phyloP scores from a whole-genome alignment of 2,329 filamentous ascomycete species.

The Trichoderma sp. region DNA sequence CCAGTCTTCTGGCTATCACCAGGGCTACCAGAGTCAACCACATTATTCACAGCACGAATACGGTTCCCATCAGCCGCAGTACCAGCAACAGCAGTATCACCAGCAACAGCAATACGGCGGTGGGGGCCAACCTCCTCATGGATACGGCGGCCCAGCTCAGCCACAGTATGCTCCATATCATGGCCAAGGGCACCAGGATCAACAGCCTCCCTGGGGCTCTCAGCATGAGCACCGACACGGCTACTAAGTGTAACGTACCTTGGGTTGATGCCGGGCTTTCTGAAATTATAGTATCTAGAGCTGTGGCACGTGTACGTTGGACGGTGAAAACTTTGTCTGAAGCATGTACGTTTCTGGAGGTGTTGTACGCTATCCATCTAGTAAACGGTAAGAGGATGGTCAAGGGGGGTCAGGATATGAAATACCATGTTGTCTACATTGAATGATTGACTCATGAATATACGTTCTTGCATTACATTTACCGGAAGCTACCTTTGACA shows the following conservation, averaged over 20 bases:
- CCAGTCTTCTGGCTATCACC: constrained; percentile 13
- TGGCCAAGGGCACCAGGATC: constrained; percentile 24
- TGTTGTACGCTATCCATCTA: not conserved
- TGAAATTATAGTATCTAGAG: not conserved
- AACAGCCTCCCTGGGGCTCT: constrained; percentile 34
- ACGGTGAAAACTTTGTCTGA: not conserved
- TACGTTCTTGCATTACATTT: not conserved
- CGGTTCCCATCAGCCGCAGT: constrained; percentile 23
- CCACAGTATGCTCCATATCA: constrained; percentile 26
- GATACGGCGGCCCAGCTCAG: constrained; percentile 26
- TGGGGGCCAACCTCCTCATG: constrained; percentile 16
- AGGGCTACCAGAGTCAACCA: constrained; percentile 13
- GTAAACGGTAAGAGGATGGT: not conserved
- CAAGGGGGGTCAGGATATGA: not conserved
- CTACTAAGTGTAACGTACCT: constrained; percentile 25
- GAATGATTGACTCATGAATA: not conserved
- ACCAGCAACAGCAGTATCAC: constrained; percentile 22
- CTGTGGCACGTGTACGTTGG: not conserved
- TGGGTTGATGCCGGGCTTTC: not conserved
- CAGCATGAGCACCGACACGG: constrained; percentile 40
- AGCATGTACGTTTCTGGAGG: not conserved
- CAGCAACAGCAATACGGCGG: constrained; percentile 26
- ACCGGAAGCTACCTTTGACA: not conserved
- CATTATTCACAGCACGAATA: constrained; percentile 30
- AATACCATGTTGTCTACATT: not conserved